Conservation (phyloP, 805 yeast genomes). For the Zygosaccharomyces lentus region DNA sequence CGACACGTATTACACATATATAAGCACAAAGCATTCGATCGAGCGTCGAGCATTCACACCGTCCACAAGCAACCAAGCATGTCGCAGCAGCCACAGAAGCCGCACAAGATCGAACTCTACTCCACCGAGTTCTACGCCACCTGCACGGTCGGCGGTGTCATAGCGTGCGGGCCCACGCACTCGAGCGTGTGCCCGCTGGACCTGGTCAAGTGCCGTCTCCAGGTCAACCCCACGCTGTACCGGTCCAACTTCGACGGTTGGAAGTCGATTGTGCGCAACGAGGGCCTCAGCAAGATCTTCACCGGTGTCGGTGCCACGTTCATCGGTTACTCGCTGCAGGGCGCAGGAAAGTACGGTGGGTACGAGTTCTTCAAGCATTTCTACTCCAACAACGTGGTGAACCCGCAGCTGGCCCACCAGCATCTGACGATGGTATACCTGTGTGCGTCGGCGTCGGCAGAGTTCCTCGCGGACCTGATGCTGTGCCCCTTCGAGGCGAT, state of each 20-base stretch:
- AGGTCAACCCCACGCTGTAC: conserved; percentile 73
- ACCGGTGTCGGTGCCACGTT: conserved; percentile 92
- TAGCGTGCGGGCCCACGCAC: conserved; percentile 97
- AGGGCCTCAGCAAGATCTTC: conserved; percentile 71
- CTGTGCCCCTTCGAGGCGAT: conserved; percentile 95
- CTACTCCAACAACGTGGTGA: conserved; percentile 67
- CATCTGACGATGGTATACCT: conserved; percentile 72
- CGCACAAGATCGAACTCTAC: conserved; percentile 22
- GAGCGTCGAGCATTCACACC: background rate
- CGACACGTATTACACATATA: background rate
- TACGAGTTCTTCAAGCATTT: conserved; percentile 86
- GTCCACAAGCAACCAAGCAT: background rate
- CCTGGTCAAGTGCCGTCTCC: conserved; percentile 88
- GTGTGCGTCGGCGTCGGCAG: conserved; percentile 90
- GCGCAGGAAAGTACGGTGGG: conserved; percentile 96
- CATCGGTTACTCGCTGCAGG: conserved; percentile 90
- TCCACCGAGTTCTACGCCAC: conserved; percentile 35
- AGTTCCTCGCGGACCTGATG: conserved; percentile 83
- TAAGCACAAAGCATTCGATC: background rate
- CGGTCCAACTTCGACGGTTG: conserved; percentile 79
- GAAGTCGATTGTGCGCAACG: conserved; percentile 62
- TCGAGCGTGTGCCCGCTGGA: conserved; percentile 90
- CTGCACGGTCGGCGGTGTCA: conserved; percentile 56
- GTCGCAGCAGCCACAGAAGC: conserved; percentile 3
- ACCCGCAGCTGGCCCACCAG: conserved; percentile 49